phyloP scores from a whole-genome alignment of 176 grass and related monocot genomes.

The Otatea glauca region DNA sequence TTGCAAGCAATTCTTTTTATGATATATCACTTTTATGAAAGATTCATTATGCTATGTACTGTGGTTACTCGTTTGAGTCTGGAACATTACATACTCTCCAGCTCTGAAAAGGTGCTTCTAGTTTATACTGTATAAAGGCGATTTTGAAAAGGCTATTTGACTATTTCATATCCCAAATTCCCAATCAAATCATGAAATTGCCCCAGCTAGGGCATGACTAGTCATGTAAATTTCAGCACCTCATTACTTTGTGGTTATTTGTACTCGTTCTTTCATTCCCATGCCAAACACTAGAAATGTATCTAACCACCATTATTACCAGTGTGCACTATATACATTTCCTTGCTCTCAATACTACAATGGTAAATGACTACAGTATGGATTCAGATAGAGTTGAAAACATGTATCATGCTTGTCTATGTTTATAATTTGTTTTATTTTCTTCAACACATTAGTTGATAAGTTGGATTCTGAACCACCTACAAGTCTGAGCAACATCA shows the following conservation, averaged over 20 bases:
- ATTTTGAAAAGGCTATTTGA: background rate
- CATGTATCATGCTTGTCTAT: conserved; percentile 11
- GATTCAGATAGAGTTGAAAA: conserved; percentile 9
- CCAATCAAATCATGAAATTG: background rate
- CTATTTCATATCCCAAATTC: background rate
- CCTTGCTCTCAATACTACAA: conserved; percentile 16
- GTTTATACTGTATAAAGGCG: background rate
- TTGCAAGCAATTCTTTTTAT: conserved; percentile 12
- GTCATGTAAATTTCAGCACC: background rate
- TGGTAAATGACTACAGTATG: background rate
- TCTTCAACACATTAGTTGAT: conserved; percentile 19
- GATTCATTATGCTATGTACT: background rate
- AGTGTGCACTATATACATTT: background rate
- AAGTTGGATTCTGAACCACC: background rate
- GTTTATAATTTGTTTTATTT: conserved; percentile 13
- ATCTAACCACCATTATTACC: background rate
- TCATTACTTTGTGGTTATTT: conserved; percentile 9
- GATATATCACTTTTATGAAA: conserved; percentile 14
- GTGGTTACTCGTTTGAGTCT: conserved; percentile 1
- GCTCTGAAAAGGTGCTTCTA: conserved; percentile 5
- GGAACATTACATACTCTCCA: conserved; percentile 34
- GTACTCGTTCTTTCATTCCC: background rate
- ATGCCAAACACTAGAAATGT: conserved; percentile 3
- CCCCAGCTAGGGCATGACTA: background rate
- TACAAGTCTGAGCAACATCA: conserved; percentile 9